Conservation (phyloP, 2,329 filamentous ascomycete species). For the Hyphodiscus sp. region DNA sequence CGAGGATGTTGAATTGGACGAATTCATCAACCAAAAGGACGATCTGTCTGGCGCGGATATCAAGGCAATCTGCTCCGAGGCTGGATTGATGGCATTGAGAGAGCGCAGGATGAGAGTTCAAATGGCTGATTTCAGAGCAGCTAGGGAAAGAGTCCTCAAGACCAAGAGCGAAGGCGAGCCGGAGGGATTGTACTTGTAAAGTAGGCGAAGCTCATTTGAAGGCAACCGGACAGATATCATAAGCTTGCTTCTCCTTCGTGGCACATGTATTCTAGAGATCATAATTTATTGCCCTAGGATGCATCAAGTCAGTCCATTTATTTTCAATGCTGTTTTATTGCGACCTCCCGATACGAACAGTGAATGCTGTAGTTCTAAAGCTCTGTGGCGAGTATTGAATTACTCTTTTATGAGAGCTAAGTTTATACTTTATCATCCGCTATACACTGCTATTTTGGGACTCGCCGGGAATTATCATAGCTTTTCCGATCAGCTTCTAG, state of each 20-base stretch:
- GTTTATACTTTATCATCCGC: too few relatives aligned
- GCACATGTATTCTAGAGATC: conserved; percentile 25
- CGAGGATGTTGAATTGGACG: conserved; percentile 94
- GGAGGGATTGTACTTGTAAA: conserved; percentile 95
- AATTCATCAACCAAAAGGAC: conserved; percentile 98
- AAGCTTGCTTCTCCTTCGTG: conserved; percentile 18
- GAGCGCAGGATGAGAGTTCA: conserved; percentile 97
- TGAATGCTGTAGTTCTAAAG: too few relatives aligned
- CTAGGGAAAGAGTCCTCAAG: conserved; percentile 89
- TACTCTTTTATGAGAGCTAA: too few relatives aligned
- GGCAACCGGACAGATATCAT: conserved; percentile 6
- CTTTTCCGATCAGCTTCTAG: too few relatives aligned
- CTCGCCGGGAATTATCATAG: too few relatives aligned
- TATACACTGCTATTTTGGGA: too few relatives aligned
- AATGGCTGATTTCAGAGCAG: conserved; percentile 95
- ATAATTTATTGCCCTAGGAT: conserved; percentile 11
- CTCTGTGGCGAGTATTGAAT: too few relatives aligned
- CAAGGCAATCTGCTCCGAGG: conserved; percentile 97
- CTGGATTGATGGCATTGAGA: conserved; percentile 85
- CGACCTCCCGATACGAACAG: neutral
- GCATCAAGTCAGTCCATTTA: neutral
- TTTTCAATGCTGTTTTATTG: neutral
- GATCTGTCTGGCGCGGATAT: conserved; percentile 96
- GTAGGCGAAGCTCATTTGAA: neutral
- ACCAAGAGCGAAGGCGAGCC: conserved; percentile 99